Base-by-base conservation (phyloP, 805 yeast genomes). In the Yamadazyma takamatsuzukensis region DNA sequence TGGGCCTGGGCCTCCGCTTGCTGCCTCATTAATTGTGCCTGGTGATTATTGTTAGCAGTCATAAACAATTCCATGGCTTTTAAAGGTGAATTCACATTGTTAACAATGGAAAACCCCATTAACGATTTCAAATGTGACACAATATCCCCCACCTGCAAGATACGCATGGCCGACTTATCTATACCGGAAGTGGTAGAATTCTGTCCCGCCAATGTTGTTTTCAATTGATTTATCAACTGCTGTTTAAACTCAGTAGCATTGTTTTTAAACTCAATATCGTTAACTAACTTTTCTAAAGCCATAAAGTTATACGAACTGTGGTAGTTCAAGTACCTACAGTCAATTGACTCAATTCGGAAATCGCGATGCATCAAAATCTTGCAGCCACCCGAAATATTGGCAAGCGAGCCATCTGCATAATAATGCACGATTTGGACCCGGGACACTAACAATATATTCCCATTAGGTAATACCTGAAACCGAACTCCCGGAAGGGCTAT, bases 81-180 rank as follows among this genome's bases (percentile, higher is more conserved):
- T 25, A 76, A 39, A 0, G 88, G 85, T 21, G 80, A 72, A 5
- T 54, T 54, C 3, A 72, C 64, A 16, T 74, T 66, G 19, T 63
- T 62, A 5, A 68, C 56, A 36, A 64, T 60, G 7, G 83, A 71
- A 44, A 68, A 76, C 8, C 68, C 61, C 77, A 84, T 78, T 34
- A 87, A 59, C 5, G 83, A 78, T 34, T 74, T 71, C 41, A 86
- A 65, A 40, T 76, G 75, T 0, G 87, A 69, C 86, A 87, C 82
- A 7, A 81, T 80, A 54, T 85, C 93, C 25, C 87, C 73, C 4
- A 83, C 75, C 53, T 84, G 90, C 59, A 86, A 57, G 15, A 80
- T 68, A 38, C 90, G 62, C 76, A 84, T 72, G 5, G 84, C 78
- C 24, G 71, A 70, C 32, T 74, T 78, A 34, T 76, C 78, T 4